Conservation (phyloP, 2,329 filamentous ascomycete genomes). For the Fusarium sp. region DNA sequence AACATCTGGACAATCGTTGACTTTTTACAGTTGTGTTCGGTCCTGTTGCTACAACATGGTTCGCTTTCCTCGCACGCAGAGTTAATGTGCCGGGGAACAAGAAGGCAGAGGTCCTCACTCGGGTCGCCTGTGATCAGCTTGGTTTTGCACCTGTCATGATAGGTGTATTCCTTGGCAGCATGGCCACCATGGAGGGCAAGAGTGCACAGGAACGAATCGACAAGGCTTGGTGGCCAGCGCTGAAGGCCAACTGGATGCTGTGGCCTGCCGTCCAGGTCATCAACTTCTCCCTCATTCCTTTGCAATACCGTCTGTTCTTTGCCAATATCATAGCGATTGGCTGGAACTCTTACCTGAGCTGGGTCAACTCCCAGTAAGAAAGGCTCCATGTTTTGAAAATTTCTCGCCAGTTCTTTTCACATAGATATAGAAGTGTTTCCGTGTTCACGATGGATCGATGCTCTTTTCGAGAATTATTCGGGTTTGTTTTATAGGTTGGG, state of each 20-base stretch:
- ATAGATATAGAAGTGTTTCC: conserved; percentile 39
- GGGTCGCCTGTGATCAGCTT: conserved; percentile 83
- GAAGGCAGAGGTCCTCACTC: conserved; percentile 78
- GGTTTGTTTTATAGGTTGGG: conserved; percentile 7
- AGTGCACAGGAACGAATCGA: conserved; percentile 73
- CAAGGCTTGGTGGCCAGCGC: conserved; percentile 75
- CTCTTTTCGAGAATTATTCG: neutral
- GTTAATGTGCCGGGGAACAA: conserved; percentile 70
- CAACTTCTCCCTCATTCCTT: conserved; percentile 89
- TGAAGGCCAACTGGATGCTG: conserved; percentile 86
- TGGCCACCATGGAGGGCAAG: conserved; percentile 83
- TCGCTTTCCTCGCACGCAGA: conserved; percentile 78
- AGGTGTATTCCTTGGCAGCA: conserved; percentile 82
- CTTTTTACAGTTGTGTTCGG: conserved; percentile 77
- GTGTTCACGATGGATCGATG: conserved; percentile 8
- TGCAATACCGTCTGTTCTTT: conserved; percentile 85
- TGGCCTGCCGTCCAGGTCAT: conserved; percentile 88
- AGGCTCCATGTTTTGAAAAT: neutral
- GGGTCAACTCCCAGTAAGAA: conserved; percentile 63
- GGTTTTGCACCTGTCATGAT: conserved; percentile 89
- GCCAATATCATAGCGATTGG: conserved; percentile 83
- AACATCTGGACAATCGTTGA: conserved; percentile 12
- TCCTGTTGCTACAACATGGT: conserved; percentile 89
- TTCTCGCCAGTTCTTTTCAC: conserved; percentile 2
- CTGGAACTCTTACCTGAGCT: conserved; percentile 75